Percentiles rank a stretch among this genome's conserved stretches.
phyloP scores from a whole-genome alignment of 805 yeast genomes.

The Saccharomycopsis capsularis region DNA sequence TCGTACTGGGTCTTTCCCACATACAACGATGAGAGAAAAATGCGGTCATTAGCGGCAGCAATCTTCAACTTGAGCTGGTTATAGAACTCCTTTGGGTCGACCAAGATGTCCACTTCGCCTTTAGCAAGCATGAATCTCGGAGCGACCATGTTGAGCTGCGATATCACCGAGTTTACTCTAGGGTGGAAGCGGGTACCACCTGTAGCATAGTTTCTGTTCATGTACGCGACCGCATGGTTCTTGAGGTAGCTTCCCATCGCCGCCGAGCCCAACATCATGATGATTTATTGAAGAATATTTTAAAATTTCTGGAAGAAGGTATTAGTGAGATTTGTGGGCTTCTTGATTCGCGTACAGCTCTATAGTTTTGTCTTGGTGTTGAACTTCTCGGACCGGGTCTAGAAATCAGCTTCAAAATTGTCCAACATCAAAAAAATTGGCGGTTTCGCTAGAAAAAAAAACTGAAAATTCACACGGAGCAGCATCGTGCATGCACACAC shows the following conservation, averaged over 20 bases:
- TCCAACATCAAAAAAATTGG: no score
- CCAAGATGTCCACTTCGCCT: conserved; percentile 54
- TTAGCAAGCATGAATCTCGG: conserved; percentile 58
- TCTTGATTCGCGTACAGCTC: no score
- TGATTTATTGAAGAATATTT: no score
- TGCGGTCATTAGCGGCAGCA: conserved; percentile 48
- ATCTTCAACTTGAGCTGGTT: conserved; percentile 56
- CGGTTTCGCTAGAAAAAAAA: no score
- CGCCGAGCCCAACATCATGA: conserved; percentile 6
- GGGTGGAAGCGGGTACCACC: conserved; percentile 34
- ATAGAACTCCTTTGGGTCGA: conserved; percentile 71
- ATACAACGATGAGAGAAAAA: conserved; percentile 81
- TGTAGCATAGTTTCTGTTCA: conserved; percentile 6
- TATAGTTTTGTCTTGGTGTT: no score
- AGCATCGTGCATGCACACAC: no score
- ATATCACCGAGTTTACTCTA: conserved; percentile 35
- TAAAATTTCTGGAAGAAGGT: no score
- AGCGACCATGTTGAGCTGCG: conserved; percentile 54
- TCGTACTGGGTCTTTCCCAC: conserved; percentile 80
- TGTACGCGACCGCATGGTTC: not conserved
- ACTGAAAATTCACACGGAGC: no score
- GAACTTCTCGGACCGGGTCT: no score
- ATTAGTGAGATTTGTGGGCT: no score
- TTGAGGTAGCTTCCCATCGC: conserved; percentile 1
- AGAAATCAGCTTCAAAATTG: no score